phyloP scores from a whole-genome alignment of 176 grass and related monocot species.

The Phoenix roebelenii region DNA sequence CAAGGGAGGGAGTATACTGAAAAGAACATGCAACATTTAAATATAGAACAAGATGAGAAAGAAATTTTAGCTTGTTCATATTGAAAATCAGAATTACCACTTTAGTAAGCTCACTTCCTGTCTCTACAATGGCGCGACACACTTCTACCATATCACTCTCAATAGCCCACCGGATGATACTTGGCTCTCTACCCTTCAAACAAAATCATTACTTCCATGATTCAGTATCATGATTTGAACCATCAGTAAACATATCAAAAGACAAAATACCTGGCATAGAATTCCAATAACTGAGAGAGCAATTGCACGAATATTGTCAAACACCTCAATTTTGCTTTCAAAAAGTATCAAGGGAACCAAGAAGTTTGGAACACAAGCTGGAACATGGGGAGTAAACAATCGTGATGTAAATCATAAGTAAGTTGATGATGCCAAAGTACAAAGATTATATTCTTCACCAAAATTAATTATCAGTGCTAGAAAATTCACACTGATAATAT shows the following conservation, averaged over 20 bases:
- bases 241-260: neutral
- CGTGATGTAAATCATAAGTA: too few species aligned
- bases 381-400: neutral
- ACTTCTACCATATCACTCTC: constrained; percentile 8
- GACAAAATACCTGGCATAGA: constrained; percentile 10
- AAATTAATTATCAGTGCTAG: too few species aligned
- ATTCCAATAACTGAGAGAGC: constrained; percentile 16
- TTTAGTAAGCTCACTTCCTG: constrained; percentile 3
- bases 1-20: neutral
- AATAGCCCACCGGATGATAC: constrained; percentile 7
- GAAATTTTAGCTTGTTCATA: neutral
- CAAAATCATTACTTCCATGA: neutral
- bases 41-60: neutral
- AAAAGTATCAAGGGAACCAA: constrained; percentile 16
- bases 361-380: constrained; percentile 14
- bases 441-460: too few species aligned
- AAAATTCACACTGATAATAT: too few species aligned
- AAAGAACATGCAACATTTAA: neutral
- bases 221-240: too few species aligned
- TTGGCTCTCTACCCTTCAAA: constrained; percentile 14
- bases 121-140: constrained; percentile 1
- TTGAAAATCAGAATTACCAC: constrained; percentile 3
- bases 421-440: too few species aligned
- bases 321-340: constrained; percentile 6
- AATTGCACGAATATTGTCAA: constrained; percentile 8